phyloP scores from a whole-genome alignment of 331 rosid species.

The Rhamnella rubrinervis region DNA sequence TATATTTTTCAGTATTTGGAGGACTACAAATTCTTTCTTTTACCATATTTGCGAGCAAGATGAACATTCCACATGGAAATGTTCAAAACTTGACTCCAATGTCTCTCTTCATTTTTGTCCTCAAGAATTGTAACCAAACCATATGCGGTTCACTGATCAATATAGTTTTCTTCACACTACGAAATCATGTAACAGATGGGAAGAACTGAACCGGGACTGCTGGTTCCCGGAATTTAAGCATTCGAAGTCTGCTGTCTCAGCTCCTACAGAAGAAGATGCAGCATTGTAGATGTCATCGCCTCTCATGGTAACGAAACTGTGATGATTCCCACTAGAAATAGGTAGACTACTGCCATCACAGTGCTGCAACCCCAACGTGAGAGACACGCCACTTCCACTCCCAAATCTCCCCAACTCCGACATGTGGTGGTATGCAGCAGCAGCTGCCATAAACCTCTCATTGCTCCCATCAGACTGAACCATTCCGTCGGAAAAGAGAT shows the following conservation, averaged over 20 bases:
- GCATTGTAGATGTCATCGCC: slow-evolving; percentile 52
- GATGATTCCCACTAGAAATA: slow-evolving; percentile 45
- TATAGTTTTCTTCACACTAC: slow-evolving; percentile 41
- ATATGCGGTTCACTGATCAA: slow-evolving; percentile 23
- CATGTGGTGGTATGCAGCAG: slow-evolving; percentile 57
- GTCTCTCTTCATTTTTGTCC: not conserved
- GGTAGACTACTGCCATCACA: slow-evolving; percentile 58
- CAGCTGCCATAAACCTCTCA: slow-evolving; percentile 50
- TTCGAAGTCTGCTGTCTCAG: slow-evolving; percentile 55
- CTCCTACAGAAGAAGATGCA: slow-evolving; percentile 44
- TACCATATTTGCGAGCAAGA: slow-evolving; percentile 31
- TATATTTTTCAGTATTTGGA: slow-evolving; percentile 26
- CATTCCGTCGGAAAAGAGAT: slow-evolving; percentile 39
- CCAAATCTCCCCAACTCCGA: slow-evolving; percentile 58
- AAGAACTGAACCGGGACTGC: slow-evolving; percentile 51
- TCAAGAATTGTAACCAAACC: slow-evolving; percentile 15
- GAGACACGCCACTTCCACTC: slow-evolving; percentile 58
- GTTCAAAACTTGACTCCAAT: not conserved
- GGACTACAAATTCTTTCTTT: slow-evolving; percentile 21
- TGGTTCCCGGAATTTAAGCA: slow-evolving; percentile 46
- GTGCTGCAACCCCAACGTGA: slow-evolving; percentile 77
- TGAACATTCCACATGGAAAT: not conserved
- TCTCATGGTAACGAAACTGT: slow-evolving; percentile 52
- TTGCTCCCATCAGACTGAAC: slow-evolving; percentile 42
- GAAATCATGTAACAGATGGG: slow-evolving; percentile 62